Evolutionary conservation across 2,329 filamentous ascomycete species (phyloP), one percentile per base, ranked within the genome.

Genomic region (Fusarium sp.): DNA sequence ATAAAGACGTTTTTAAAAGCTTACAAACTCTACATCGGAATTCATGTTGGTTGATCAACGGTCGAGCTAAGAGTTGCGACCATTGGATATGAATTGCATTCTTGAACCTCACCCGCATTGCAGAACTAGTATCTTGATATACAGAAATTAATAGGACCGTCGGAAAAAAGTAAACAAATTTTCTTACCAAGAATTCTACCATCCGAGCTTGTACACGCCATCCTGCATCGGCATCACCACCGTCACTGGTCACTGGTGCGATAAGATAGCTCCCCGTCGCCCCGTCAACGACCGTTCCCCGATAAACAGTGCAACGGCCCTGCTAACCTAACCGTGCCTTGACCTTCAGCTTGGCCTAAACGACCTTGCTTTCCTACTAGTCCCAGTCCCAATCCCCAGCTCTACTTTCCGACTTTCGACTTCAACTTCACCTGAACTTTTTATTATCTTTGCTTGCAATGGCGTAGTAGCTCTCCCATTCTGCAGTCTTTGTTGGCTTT

Each of bases 221-320:
- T 47, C 48, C 11, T 67, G 67, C 67, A 61, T 57, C 67, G 20
- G 41, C 66, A 53, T 62, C 48, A 52, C 47, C 42, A 29, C 32
- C 55, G 45, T 69, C 48, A 71, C 56, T 48, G 59, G 45, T 71
- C 48, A 71, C 53, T 48, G 59, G 51, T 57, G 37, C 62, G 68
- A 76, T 74, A 74, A 74, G 66, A 72, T 72, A 51, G 16, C 41
- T 51, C 47, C 37, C 47, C 51, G 67, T 77, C 52, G 48, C 71
- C 75, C 51, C 67, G 71, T 67, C 74, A 77, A 77, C 75, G 22
- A 5, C 57, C 55, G 56, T 57, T 61, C 60, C 57, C 51, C 47
- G 54, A 70, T 77, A 76, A 77, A 76, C 74, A 76, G 73, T 69
- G 65, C 71, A 75, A 75, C 72, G 65, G 72, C 72, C 59, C 57